A percentile compares a stretch with the other conserved stretches of the same genome.
Conservation (phyloP, 305 asterid species). For the Vinca major region DNA sequence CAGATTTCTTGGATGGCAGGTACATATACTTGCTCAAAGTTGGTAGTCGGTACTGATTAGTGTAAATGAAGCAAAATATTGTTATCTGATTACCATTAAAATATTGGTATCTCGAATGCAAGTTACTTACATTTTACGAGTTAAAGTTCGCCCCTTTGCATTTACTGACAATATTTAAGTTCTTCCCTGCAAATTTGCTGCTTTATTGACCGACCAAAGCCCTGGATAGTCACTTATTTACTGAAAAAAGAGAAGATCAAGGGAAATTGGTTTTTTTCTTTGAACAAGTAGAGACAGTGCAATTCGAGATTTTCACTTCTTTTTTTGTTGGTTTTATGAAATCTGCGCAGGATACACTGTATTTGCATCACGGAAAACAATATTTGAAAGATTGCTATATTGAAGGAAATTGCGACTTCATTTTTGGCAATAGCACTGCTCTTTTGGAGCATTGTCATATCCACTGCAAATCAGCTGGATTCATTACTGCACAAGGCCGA, state of each 20-base stretch:
- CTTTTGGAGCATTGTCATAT: conserved; percentile 92
- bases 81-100: not conserved
- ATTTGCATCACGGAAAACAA: conserved; percentile 83
- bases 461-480: conserved; percentile 84
- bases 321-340: not conserved
- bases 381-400: conserved; percentile 82
- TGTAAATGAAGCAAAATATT: not conserved
- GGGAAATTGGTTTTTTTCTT: not conserved
- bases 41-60: not conserved
- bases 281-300: not conserved
- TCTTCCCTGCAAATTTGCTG: not conserved
- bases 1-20: conserved; percentile 98
- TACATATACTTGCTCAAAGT: conserved; percentile 9
- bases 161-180: not conserved
- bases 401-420: conserved; percentile 96
- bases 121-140: not conserved
- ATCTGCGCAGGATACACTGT: conserved; percentile 68
- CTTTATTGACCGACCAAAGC: not conserved
- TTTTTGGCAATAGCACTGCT: conserved; percentile 97
- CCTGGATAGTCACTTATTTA: not conserved
- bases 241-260: not conserved
- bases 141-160: not conserved
- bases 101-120: not conserved
- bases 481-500: conserved; percentile 81
- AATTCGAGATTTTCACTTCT: not conserved